Evolutionary conservation across 345 rosid genomes (phyloP).

Genomic region (Heritiera littoralis): DNA sequence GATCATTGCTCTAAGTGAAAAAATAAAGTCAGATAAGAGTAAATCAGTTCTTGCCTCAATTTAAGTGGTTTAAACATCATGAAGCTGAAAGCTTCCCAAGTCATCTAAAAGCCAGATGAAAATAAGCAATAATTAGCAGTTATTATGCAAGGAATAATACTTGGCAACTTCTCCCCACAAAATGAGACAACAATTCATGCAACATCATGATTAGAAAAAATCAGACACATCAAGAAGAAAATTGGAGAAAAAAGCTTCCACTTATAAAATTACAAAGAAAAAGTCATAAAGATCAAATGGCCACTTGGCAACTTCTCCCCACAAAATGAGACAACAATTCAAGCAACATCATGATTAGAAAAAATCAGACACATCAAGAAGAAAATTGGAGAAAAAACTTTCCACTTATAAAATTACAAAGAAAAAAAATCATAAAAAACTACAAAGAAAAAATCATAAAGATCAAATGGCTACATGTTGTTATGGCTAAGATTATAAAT

Average conservation of each 20-base stretch:
- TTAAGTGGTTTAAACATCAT: background rate
- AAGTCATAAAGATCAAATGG: background rate
- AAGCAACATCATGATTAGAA: background rate
- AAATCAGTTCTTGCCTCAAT: background rate
- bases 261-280: background rate
- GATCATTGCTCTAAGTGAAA: constrained; percentile 67
- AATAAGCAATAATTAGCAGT: constrained; percentile 5
- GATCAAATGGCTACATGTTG: background rate
- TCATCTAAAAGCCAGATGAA: background rate
- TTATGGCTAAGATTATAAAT: background rate
- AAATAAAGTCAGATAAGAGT: background rate
- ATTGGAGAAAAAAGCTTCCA: background rate
- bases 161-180: background rate
- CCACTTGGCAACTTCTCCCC: background rate
- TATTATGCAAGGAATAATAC: background rate
- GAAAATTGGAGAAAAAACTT: background rate
- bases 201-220: background rate
- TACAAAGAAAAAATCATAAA: no score
- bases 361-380: background rate
- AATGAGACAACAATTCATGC: constrained; percentile 5
- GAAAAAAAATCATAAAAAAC: background rate
- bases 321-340: constrained; percentile 3
- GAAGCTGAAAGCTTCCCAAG: background rate
- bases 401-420: background rate
- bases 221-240: background rate